Percentiles rank a stretch among this genome's conserved stretches.
These are phyloP conservation scores for Amyloporia xantha DNA, from an alignment of 768 basidiomycete species.

Conservation along the genomic window DNA sequence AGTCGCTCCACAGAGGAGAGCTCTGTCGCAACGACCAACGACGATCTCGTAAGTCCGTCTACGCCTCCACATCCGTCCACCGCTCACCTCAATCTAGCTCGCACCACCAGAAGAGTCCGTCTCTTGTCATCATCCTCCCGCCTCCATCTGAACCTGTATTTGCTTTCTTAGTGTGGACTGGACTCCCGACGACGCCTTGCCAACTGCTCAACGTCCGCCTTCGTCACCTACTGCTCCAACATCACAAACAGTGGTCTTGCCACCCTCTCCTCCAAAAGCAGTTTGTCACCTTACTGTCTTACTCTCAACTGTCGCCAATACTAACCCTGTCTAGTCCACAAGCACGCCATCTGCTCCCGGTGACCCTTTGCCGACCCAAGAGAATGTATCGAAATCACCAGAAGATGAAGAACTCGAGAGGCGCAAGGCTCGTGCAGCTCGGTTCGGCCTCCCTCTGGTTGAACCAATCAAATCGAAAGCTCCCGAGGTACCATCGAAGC, in stretches of 20 bases:
- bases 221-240: background rate
- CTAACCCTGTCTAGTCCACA: background rate
- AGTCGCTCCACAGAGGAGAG: background rate
- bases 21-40: background rate
- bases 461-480: conserved; percentile 30
- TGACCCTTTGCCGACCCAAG: background rate
- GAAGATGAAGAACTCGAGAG: conserved; percentile 49
- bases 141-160: too few relatives aligned
- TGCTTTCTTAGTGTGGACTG: background rate
- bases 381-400: background rate
- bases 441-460: conserved; percentile 66
- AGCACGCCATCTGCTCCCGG: background rate
- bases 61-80: background rate
- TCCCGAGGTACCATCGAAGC: too few relatives aligned
- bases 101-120: background rate
- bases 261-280: background rate
- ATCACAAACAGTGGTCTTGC: too few relatives aligned
- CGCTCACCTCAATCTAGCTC: background rate
- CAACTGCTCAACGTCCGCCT: background rate
- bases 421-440: conserved; percentile 54
- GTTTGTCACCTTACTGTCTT: too few relatives aligned
- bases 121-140: too few relatives aligned
- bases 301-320: too few relatives aligned
- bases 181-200: background rate
- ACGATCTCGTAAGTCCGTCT: background rate